phyloP scores from a whole-genome alignment of 2,329 filamentous ascomycete species.

The Pezicula carpinea region DNA sequence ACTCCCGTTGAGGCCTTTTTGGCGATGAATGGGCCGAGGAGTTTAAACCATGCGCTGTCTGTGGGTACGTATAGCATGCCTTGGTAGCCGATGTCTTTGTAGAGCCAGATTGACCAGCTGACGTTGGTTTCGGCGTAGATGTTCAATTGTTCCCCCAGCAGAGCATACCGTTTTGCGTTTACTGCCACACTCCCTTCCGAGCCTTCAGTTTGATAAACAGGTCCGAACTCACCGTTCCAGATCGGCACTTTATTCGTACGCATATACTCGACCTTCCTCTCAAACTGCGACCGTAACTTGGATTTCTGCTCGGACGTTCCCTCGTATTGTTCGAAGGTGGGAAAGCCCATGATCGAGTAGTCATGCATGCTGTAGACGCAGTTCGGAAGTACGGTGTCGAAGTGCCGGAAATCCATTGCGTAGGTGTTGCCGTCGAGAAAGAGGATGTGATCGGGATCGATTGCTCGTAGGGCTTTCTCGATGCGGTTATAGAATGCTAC shows the following conservation, averaged over 20 bases:
- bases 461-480: conserved; percentile 34
- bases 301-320: conserved; percentile 38
- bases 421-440: conserved; percentile 50
- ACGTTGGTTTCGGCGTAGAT: conserved; percentile 49
- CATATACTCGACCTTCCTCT: conserved; percentile 41
- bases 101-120: conserved; percentile 56
- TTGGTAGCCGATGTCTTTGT: conserved; percentile 53
- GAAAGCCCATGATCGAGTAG: conserved; percentile 48
- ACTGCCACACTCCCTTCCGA: conserved; percentile 22
- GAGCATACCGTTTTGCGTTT: conserved; percentile 39
- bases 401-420: conserved; percentile 44
- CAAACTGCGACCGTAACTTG: conserved; percentile 34
- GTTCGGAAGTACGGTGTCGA: conserved; percentile 39
- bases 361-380: conserved; percentile 50
- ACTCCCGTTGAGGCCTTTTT: conserved; percentile 51
- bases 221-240: conserved; percentile 49
- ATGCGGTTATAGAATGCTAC: conserved; percentile 36
- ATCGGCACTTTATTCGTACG: conserved; percentile 34
- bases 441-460: conserved; percentile 44
- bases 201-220: conserved; percentile 35
- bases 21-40: conserved; percentile 45
- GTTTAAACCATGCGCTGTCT: conserved; percentile 43
- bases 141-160: conserved; percentile 42
- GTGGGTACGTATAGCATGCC: conserved; percentile 48
- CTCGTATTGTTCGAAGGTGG: conserved; percentile 34